Evolutionary conservation across 148 eudicot genomes (phyloP), one percentile per base, ranked within the genome.

Genomic region (Oxyria digyna): DNA sequence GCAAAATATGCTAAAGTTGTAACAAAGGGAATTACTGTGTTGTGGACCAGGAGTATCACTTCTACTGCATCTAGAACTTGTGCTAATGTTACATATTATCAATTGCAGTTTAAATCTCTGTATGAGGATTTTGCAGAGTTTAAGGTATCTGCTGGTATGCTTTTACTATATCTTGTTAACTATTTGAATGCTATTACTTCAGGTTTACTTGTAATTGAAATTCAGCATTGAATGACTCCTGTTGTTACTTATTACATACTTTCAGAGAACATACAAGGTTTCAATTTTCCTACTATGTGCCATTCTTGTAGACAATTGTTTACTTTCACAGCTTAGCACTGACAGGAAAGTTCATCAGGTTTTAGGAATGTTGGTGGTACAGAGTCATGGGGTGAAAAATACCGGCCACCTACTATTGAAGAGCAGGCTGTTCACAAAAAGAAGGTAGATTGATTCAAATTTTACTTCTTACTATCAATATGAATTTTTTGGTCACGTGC

Each of bases 371-470:
- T 68, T 45, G 69, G 70, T 6, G 73, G 68, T 17, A 62, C 66
- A 50, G 91, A 82, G 65, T 75, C 81, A n/a, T 94, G 97, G 98
- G 91, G 90, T n/a, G 92, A 86, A 72, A 94, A 88, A 74, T 81
- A 94, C 74, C 86, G 73, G 63, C 98, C 98, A 13, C 69, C 27
- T 62, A 79, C 84, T 71, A 69, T 94, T 73, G 97, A 82, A 65
- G 98, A 88, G 75, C 91, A 90, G 15, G 88, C 87, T 37, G 96
- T 94, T 76, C 90, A 94, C 69, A 94, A 88, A 76, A 94, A 90
- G 87, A 94, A 94, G 96, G 98, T 94, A 74, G 63, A 63, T 6
- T 23, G 10, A n/a, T n/a, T n/a, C n/a, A 46, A 62, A 54, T 42
- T 67, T 23, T 15, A 31, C 54, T 14, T 74, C 20, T 27, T 24